A percentile compares a stretch with the other conserved stretches of the same genome.
Conservation (phyloP, 768 basidiomycete species). For the Botryobasidium botryosum region DNA sequence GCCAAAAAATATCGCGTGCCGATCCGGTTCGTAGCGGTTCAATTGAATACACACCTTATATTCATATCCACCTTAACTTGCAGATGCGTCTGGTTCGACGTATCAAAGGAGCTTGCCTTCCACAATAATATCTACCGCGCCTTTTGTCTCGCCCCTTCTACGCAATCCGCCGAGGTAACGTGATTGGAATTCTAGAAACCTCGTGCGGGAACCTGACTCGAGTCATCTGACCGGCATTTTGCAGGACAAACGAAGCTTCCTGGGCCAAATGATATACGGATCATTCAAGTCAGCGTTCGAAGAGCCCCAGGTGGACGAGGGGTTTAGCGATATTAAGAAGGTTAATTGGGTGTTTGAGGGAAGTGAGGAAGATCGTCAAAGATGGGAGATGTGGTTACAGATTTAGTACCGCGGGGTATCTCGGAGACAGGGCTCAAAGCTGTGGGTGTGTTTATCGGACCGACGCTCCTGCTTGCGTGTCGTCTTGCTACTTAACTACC, state of each 20-base stretch:
- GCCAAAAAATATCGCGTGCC: constrained; percentile 38
- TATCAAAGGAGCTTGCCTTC: constrained; percentile 67
- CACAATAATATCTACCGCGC: constrained; percentile 89
- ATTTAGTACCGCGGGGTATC: too few species aligned
- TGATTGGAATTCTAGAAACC: too few species aligned
- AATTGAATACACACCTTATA: constrained; percentile 2
- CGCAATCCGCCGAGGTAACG: too few species aligned
- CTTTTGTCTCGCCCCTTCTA: constrained; percentile 17
- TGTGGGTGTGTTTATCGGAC: too few species aligned
- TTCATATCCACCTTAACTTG: constrained; percentile 1
- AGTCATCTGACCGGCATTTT: too few species aligned
- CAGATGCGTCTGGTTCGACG: constrained; percentile 63
- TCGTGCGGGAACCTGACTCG: too few species aligned
- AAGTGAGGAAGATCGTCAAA: constrained; percentile 42
- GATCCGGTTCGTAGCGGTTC: constrained; percentile 30
- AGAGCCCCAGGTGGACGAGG: constrained; percentile 49
- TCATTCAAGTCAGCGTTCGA: constrained; percentile 24
- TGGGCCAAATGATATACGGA: constrained; percentile 19
- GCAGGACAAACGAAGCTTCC: too few species aligned
- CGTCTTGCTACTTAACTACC: too few species aligned
- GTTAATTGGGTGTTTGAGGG: constrained; percentile 76
- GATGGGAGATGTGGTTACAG: constrained; percentile 81
- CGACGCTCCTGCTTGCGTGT: too few species aligned
- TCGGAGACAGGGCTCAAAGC: too few species aligned
- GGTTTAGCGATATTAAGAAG: constrained; percentile 55